phyloP scores from a whole-genome alignment of 139 green algal species.

The Chloropicon primus region DNA sequence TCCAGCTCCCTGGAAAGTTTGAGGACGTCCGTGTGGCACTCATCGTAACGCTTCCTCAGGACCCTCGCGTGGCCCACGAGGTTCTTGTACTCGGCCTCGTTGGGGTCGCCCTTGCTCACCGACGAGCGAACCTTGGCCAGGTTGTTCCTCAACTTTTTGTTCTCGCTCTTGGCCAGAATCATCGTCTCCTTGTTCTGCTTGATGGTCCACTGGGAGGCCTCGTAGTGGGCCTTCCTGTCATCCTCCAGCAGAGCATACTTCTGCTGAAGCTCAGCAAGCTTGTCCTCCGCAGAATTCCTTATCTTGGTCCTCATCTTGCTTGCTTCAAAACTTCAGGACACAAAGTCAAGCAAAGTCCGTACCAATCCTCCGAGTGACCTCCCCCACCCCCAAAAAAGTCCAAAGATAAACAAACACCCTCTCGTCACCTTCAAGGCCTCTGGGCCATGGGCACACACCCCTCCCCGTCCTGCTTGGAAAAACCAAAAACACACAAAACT shows the following conservation, averaged over 20 bases:
- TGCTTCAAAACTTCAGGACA: too few species aligned
- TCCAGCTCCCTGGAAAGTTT: not conserved
- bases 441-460: too few species aligned
- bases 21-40: conserved; percentile 3
- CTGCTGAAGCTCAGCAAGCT: conserved; percentile 18
- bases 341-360: too few species aligned
- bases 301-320: not conserved
- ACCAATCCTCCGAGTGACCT: too few species aligned
- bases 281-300: conserved; percentile 17
- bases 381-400: too few species aligned
- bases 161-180: conserved; percentile 32
- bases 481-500: too few species aligned
- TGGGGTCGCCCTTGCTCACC: not conserved
- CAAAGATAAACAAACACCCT: too few species aligned
- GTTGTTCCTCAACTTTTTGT: conserved; percentile 31
- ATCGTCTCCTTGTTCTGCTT: conserved; percentile 43
- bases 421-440: too few species aligned
- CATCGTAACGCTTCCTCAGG: conserved; percentile 34
- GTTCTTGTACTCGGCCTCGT: conserved; percentile 8
- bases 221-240: conserved; percentile 27
- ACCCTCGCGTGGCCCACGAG: conserved; percentile 26
- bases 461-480: too few species aligned
- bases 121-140: conserved; percentile 3
- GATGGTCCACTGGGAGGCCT: conserved; percentile 36
- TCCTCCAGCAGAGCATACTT: conserved; percentile 27